A percentile compares a stretch with the other conserved stretches of the same genome.
Evolutionary conservation across 305 asterid species (phyloP).

Genomic region (Withania somnifera): DNA sequence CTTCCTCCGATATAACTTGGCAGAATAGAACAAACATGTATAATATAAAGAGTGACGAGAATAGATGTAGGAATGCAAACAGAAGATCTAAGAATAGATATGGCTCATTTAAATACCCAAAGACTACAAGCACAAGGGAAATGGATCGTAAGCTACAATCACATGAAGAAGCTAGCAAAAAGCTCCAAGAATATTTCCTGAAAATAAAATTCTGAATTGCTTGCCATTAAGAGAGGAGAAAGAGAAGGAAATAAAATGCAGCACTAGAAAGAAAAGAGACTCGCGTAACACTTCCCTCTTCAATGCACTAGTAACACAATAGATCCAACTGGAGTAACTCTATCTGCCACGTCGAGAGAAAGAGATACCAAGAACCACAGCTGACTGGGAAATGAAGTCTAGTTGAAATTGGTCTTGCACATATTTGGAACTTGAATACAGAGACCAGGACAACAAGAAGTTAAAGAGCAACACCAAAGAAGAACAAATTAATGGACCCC

Average conservation of each 20-base stretch:
- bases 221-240: not conserved
- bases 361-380: slow-evolving; percentile 9
- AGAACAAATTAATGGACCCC: slow-evolving; percentile 15
- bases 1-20: not conserved
- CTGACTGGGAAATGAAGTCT: not conserved
- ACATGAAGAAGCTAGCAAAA: not conserved
- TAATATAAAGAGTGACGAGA: not conserved
- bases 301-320: not conserved
- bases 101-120: not conserved
- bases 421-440: not conserved
- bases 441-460: slow-evolving; percentile 9
- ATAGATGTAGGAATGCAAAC: not conserved
- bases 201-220: not conserved
- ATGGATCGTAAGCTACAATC: not conserved
- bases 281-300: not conserved
- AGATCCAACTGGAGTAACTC: not conserved
- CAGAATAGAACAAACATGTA: not conserved
- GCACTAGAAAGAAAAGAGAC: not conserved
- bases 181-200: not conserved
- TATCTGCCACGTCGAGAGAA: not conserved
- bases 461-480: slow-evolving; percentile 9
- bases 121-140: not conserved
- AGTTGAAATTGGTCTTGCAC: not conserved
- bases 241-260: not conserved
- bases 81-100: not conserved